Conservation (phyloP, 192 early-diverging fungal genomes). For the Podila epigama region DNA sequence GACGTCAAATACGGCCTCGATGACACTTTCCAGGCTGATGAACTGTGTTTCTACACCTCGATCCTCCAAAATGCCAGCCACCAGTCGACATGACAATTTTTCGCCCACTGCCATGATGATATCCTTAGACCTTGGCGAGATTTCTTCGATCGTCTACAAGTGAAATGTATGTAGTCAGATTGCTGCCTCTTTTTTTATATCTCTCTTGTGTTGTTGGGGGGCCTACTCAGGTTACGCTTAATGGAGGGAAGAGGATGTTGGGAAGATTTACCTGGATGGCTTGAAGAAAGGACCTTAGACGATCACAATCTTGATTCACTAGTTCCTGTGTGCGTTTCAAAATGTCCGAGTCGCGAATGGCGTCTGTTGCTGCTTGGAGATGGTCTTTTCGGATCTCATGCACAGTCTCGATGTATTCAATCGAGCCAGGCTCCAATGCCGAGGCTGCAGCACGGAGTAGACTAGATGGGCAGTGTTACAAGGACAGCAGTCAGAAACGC, state of each 20-base stretch:
- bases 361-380: conserved; percentile 65
- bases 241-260: no score
- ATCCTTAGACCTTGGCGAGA: conserved; percentile 93
- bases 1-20: conserved; percentile 80
- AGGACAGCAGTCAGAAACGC: no score
- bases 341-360: conserved; percentile 59
- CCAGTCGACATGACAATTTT: conserved; percentile 90
- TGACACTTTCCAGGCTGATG: conserved; percentile 85
- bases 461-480: conserved; percentile 51
- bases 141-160: conserved; percentile 85
- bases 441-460: conserved; percentile 75
- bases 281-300: conserved; percentile 82
- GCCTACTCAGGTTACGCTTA: no score
- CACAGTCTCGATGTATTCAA: conserved; percentile 76
- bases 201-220: background rate
- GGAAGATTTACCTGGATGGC: conserved; percentile 77
- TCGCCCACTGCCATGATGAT: conserved; percentile 94
- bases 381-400: conserved; percentile 84
- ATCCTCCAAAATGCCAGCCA: conserved; percentile 81
- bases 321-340: conserved; percentile 58
- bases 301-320: conserved; percentile 78
- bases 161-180: background rate
- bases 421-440: conserved; percentile 71
- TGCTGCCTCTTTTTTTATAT: background rate
- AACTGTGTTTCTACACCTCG: conserved; percentile 85